Evolutionary conservation across 805 yeast genomes (phyloP).

Genomic region (Lachancea sp.): DNA sequence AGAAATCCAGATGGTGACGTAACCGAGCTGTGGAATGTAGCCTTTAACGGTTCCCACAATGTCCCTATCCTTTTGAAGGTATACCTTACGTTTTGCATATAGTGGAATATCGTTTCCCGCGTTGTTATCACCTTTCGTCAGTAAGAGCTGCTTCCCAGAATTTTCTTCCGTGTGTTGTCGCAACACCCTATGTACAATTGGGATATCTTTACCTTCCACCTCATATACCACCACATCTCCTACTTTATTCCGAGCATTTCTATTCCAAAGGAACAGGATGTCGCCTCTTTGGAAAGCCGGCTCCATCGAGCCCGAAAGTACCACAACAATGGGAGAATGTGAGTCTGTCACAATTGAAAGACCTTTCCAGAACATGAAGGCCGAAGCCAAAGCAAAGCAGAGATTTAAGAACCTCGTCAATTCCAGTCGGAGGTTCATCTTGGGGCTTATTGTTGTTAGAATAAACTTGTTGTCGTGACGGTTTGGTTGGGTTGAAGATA

Average conservation of each 20-base stretch:
- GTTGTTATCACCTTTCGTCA: slow-evolving; percentile 96
- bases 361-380: slow-evolving; percentile 88
- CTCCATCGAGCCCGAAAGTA: slow-evolving; percentile 97
- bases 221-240: slow-evolving; percentile 96
- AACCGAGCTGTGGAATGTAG: slow-evolving; percentile 84
- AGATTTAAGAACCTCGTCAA: slow-evolving; percentile 62
- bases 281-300: slow-evolving; percentile 99
- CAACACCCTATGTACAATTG: slow-evolving; percentile 94
- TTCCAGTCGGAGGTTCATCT: slow-evolving; percentile 57
- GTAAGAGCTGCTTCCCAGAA: slow-evolving; percentile 51
- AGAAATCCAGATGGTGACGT: slow-evolving; percentile 82
- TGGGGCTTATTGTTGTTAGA: neutral
- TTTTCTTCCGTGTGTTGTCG: slow-evolving; percentile 55
- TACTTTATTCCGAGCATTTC: slow-evolving; percentile 57
- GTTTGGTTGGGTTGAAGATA: neutral
- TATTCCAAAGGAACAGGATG: slow-evolving; percentile 83
- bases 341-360: slow-evolving; percentile 71
- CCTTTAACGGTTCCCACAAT: slow-evolving; percentile 90
- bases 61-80: slow-evolving; percentile 70
- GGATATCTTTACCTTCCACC: slow-evolving; percentile 68
- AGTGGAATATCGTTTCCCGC: slow-evolving; percentile 84
- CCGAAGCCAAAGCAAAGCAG: slow-evolving; percentile 76
- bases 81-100: slow-evolving; percentile 68
- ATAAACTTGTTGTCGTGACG: neutral
- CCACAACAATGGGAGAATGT: slow-evolving; percentile 92